A percentile compares a stretch with the other conserved stretches of the same genome.
Evolutionary conservation across 1,284 basidiomycete genomes (phyloP).

Genomic region (Cryptococcus floricola): DNA sequence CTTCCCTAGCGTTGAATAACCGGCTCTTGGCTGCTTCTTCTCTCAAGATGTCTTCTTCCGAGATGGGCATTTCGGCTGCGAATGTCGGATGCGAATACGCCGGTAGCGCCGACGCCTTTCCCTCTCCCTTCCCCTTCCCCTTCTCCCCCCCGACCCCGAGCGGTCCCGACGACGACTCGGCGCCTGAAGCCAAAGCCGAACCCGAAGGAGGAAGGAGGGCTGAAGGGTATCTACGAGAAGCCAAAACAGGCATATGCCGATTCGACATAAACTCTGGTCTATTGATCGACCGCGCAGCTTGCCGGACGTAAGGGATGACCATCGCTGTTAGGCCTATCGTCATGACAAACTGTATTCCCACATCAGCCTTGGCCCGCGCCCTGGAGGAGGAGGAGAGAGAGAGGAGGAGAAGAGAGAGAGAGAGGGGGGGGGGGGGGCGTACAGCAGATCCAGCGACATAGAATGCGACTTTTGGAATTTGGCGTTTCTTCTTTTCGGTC

Average conservation of each 20-base stretch:
- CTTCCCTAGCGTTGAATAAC: constrained; percentile 33
- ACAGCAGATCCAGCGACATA: constrained; percentile 42
- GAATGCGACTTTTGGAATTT: constrained; percentile 37
- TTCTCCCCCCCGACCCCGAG: too few species aligned
- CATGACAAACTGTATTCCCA: constrained; percentile 28
- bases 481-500: constrained; percentile 4
- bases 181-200: background rate
- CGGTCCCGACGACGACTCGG: background rate
- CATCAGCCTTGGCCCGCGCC: background rate
- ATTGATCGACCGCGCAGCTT: constrained; percentile 25
- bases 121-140: too few species aligned
- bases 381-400: background rate
- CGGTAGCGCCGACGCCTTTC: background rate
- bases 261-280: constrained; percentile 29
- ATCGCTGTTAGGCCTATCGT: constrained; percentile 35
- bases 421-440: too few species aligned
- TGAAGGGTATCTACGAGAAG: background rate
- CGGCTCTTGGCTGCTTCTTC: background rate
- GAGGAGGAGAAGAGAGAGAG: background rate
- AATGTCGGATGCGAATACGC: background rate
- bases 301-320: constrained; percentile 33
- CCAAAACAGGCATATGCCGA: constrained; percentile 5
- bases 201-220: background rate
- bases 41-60: background rate
- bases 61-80: background rate